Base-by-base conservation (phyloP, 2,329 filamentous ascomycete species). In the Dothistroma septosporum region DNA sequence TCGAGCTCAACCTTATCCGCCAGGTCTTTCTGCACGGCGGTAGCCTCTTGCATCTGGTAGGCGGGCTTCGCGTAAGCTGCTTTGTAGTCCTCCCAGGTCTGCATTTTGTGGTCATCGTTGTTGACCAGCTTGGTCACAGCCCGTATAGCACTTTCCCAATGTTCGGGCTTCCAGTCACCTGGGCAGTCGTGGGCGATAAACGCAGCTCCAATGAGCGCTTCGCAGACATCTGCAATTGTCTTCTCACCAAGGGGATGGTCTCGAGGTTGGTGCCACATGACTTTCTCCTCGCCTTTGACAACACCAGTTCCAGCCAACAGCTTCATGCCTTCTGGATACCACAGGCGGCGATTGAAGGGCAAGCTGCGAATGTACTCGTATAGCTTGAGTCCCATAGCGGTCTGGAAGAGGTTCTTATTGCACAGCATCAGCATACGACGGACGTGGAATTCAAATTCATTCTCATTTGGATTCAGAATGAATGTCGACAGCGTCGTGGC, bases 191-290 rank as follows among this genome's bases (percentile, higher is more conserved):
- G 77, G 7, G 82, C 77, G 46, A 87, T 86, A 54, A 86, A 79
- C 0, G 92, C 88, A 2, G 93, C 94, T 6, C 93, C 94, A 53
- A 99, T 97, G 59, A 97, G 77, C 0, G 94, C 93, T 73, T 97
- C 94, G 62, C 91, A 96, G 0, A 97, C 92, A 74, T 97, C 94
- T 3, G 94, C 93, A 50, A 75, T 73, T 0, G 73, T 74, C 78
- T 99, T 99, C 75, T 96, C 90, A 0, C 87, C 87, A 1, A 99
- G 82, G 0, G 77, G 78, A 70, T 97, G 92, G 10, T 77, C 82
- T 6, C 78, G 74, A 28, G 77, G 78, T 11, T 79, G 74, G 44
- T 67, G 66, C 22, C 58, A 64, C 46, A 64, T 67, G 32, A 67
- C 79, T 60, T 77, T 80, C 61, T 80, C 84, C 49, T 70, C 65